phyloP scores from a whole-genome alignment of 192 early-diverging fungal genomes.

The Backusella luteola region DNA sequence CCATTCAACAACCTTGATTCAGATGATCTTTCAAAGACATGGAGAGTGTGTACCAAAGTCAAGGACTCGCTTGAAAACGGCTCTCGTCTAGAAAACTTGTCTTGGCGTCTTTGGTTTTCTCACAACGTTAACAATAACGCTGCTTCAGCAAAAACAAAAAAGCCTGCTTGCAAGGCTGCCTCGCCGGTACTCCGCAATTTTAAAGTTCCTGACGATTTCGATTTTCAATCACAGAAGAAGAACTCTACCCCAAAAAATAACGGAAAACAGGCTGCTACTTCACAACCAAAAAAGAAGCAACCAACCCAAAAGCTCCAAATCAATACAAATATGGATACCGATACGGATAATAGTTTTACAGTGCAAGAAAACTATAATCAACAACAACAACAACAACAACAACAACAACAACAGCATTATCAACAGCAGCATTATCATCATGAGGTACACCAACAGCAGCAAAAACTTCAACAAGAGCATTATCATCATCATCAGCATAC shows the following conservation, averaged over 20 bases:
- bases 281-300: not conserved
- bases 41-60: constrained; percentile 81
- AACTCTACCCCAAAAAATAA: not conserved
- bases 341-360: constrained; percentile 4
- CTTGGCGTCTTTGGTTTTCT: constrained; percentile 83
- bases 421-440: constrained; percentile 10
- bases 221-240: constrained; percentile 15
- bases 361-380: not conserved
- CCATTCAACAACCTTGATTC: constrained; percentile 68
- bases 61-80: constrained; percentile 82
- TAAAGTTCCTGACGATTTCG: constrained; percentile 14
- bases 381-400: constrained; percentile 4
- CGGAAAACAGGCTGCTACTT: not conserved
- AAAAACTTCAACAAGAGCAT: not conserved
- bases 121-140: constrained; percentile 48
- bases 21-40: constrained; percentile 71
- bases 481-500: not conserved
- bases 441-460: not conserved
- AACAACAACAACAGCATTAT: not conserved
- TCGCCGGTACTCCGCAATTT: not conserved
- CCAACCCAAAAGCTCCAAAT: not conserved
- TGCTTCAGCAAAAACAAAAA: not conserved
- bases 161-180: not conserved
- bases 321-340: constrained; percentile 5
- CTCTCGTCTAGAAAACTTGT: constrained; percentile 77